Percentiles rank a stretch among this genome's conserved stretches.
phyloP scores from a whole-genome alignment of 1,284 basidiomycete genomes.

The Puccinia polysora region DNA sequence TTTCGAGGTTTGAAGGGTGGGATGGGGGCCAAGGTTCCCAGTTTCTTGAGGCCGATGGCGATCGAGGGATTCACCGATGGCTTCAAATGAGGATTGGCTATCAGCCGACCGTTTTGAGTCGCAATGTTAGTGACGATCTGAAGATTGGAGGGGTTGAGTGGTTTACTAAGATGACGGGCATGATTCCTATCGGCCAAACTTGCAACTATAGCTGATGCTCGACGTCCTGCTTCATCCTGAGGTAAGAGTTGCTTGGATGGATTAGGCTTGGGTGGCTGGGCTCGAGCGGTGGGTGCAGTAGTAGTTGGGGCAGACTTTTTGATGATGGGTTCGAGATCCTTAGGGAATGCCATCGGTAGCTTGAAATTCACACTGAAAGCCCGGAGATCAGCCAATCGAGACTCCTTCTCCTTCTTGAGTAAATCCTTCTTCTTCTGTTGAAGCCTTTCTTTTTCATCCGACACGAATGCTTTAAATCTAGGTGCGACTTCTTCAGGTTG shows the following conservation, averaged over 20 bases:
- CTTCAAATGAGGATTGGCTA: conserved; percentile 46
- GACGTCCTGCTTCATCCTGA: conserved; percentile 74
- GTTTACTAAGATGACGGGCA: conserved; percentile 46
- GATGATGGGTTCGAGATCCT: conserved; percentile 85
- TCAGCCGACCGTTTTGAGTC: conserved; percentile 35
- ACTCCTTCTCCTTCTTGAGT: conserved; percentile 88
- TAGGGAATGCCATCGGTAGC: conserved; percentile 79
- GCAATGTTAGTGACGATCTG: conserved; percentile 24
- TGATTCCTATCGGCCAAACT: conserved; percentile 67
- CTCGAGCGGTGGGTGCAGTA: conserved; percentile 46
- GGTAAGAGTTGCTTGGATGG: conserved; percentile 59
- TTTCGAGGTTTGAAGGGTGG: conserved; percentile 43
- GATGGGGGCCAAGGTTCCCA: conserved; percentile 27
- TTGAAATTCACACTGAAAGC: conserved; percentile 92
- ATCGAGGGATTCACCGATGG: conserved; percentile 49
- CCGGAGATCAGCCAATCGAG: conserved; percentile 80
- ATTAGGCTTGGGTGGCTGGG: background rate
- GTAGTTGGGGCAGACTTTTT: conserved; percentile 48
- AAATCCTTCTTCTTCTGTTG: conserved; percentile 84
- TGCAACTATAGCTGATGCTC: conserved; percentile 64
- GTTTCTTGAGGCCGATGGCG: conserved; percentile 44
- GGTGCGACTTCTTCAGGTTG: conserved; percentile 48
- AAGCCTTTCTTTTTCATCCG: conserved; percentile 76
- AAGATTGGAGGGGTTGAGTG: conserved; percentile 44
- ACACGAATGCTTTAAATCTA: conserved; percentile 78